phyloP scores from a whole-genome alignment of 2,329 filamentous ascomycete genomes.

The Fusarium pseudoanthophilum region DNA sequence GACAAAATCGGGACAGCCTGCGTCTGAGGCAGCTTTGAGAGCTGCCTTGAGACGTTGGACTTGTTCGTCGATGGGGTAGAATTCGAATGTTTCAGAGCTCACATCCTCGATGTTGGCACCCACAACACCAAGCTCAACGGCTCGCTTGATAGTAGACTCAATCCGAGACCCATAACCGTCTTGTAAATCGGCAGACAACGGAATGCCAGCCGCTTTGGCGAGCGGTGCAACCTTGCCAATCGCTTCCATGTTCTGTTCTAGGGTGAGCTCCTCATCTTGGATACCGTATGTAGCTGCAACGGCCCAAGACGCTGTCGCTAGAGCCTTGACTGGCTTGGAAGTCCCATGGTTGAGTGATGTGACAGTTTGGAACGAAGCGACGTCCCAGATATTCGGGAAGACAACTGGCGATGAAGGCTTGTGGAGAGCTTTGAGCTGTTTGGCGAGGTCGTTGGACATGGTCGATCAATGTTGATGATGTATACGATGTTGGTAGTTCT shows the following conservation, averaged over 20 bases:
- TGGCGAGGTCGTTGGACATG: slow-evolving; percentile 49
- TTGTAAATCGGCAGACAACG: slow-evolving; percentile 68
- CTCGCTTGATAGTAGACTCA: slow-evolving; percentile 55
- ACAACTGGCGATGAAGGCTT: slow-evolving; percentile 61
- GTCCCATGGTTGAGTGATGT: slow-evolving; percentile 53
- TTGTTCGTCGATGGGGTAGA: slow-evolving; percentile 57
- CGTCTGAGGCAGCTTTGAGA: slow-evolving; percentile 55
- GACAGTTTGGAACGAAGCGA: slow-evolving; percentile 58
- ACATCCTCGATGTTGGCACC: slow-evolving; percentile 70
- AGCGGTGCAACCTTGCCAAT: slow-evolving; percentile 57
- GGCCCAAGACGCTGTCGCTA: slow-evolving; percentile 63
- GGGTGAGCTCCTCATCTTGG: slow-evolving; percentile 60
- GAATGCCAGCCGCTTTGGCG: slow-evolving; percentile 54
- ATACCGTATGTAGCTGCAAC: slow-evolving; percentile 59
- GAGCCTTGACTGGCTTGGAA: slow-evolving; percentile 52
- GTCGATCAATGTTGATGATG: not conserved
- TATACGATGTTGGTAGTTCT: not conserved
- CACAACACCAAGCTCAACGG: slow-evolving; percentile 63
- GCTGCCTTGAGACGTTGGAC: slow-evolving; percentile 57
- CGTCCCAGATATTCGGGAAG: slow-evolving; percentile 67
- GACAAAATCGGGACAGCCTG: slow-evolving; percentile 65
- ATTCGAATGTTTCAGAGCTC: slow-evolving; percentile 47
- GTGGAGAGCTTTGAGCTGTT: slow-evolving; percentile 58
- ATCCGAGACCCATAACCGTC: slow-evolving; percentile 66
- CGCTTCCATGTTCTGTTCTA: slow-evolving; percentile 62